A percentile compares a stretch with the other conserved stretches of the same genome.
Evolutionary conservation across 2,329 filamentous ascomycete genomes (phyloP).

Genomic region (Sphaerulina musiva): DNA sequence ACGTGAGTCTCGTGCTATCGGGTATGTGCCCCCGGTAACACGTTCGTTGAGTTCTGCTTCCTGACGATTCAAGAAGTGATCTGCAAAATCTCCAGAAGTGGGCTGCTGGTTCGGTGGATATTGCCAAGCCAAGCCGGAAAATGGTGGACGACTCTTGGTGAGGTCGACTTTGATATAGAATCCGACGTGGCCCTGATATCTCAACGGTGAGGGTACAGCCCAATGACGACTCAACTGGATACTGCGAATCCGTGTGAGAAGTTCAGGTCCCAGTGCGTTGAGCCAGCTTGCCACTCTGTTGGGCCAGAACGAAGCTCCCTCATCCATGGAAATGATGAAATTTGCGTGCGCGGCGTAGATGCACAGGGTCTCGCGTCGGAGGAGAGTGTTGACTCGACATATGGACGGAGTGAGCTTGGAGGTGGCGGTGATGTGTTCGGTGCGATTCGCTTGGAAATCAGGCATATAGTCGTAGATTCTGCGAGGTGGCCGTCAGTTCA

Average conservation of each 20-base stretch:
- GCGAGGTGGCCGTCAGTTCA: neutral
- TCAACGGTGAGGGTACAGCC: constrained; percentile 17
- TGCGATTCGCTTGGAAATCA: constrained; percentile 11
- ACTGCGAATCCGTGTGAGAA: constrained; percentile 16
- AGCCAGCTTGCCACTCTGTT: constrained; percentile 18
- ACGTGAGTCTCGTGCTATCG: too few species aligned
- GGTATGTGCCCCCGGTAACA: too few species aligned
- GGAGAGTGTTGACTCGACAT: constrained; percentile 15
- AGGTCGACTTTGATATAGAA: constrained; percentile 25
- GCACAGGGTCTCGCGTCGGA: constrained; percentile 24
- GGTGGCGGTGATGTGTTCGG: constrained; percentile 16
- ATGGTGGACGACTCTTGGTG: too few species aligned
- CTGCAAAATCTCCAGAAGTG: too few species aligned
- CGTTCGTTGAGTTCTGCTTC: too few species aligned
- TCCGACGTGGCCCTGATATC: constrained; percentile 26
- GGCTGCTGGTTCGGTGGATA: too few species aligned
- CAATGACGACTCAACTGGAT: constrained; percentile 26
- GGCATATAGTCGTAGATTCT: constrained; percentile 22
- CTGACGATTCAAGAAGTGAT: too few species aligned
- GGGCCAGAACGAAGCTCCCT: constrained; percentile 7
- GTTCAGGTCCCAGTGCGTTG: constrained; percentile 7
- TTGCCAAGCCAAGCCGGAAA: too few species aligned
- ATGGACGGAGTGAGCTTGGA: constrained; percentile 22
- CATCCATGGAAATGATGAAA: constrained; percentile 24
- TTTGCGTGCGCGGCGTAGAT: constrained; percentile 19